These are phyloP conservation scores for Thyridium curvatum DNA, from an alignment of 2,329 filamentous ascomycete genomes.

Conservation along the genomic window DNA sequence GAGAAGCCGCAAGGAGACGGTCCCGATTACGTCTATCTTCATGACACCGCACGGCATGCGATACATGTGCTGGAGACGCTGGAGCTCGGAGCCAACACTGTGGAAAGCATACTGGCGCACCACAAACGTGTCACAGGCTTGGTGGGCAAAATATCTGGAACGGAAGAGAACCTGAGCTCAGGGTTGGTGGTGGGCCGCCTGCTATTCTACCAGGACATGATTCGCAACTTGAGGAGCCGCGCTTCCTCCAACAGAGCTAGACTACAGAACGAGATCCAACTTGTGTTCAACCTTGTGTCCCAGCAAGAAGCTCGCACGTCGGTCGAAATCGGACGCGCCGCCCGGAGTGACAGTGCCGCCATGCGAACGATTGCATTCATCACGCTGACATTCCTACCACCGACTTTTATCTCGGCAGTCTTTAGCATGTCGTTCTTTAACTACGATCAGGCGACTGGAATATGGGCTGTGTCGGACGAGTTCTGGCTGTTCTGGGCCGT, in stretches of 20 bases:
- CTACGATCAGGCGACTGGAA: constrained; percentile 9
- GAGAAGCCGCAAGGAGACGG: too few relatives aligned
- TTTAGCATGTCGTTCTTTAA: constrained; percentile 41
- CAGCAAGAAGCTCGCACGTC: constrained; percentile 31
- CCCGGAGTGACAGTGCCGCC: constrained; percentile 38
- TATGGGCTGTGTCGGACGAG: constrained; percentile 16
- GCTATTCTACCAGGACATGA: constrained; percentile 21
- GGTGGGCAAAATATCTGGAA: too few relatives aligned
- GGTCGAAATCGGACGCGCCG: constrained; percentile 29
- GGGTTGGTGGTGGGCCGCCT: constrained; percentile 14
- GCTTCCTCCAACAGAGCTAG: constrained; percentile 33
- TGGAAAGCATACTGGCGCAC: too few relatives aligned
- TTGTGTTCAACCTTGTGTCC: constrained; percentile 38
- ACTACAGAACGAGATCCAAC: constrained; percentile 48
- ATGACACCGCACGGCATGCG: constrained; percentile 26
- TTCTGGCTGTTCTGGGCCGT: constrained; percentile 25
- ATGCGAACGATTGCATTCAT: constrained; percentile 46
- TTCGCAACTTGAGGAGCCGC: constrained; percentile 26
- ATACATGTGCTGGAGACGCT: constrained; percentile 38
- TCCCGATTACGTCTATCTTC: too few relatives aligned
- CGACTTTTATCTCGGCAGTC: constrained; percentile 42
- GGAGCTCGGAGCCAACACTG: constrained; percentile 16
- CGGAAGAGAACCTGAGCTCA: too few relatives aligned
- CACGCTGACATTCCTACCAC: constrained; percentile 41
- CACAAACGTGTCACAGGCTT: too few relatives aligned